Evolutionary conservation across 1,284 basidiomycete genomes (phyloP), one percentile per base, ranked within the genome.

Genomic region (Malassezia brasiliensis): DNA sequence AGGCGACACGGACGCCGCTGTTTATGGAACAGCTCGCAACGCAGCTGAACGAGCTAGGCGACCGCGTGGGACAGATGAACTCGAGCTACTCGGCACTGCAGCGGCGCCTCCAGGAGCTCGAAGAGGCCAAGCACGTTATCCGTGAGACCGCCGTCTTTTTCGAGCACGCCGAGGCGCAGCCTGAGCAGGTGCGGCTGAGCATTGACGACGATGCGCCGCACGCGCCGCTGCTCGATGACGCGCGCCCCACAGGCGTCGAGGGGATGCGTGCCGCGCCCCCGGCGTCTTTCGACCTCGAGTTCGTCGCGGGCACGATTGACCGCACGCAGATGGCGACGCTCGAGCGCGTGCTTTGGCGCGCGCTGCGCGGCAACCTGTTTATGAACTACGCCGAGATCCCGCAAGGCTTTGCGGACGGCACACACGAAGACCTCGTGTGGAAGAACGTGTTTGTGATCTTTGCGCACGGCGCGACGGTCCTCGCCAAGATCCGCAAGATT

Each of bases 391-490:
- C 76, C 62, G 91, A 98, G 77, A 98, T 99, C 68, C 82, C 83
- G 40, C 87, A 93, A 68, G 87, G 90, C 1, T 96, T 98, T 71
- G 81, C 90, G 56, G 87, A 96, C 71, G 85, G 90, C 14, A 80
- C 80, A 40, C 86, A 85, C 2, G 76, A 73, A 20, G 67, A 71
- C 50, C 66, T 71, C 20, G 64, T 73, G 20, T 65, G 60, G 59
- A 99, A 98, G 82, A 91, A 96, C 66, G 94, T 98, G 40, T 99
- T 99, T 79, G 94, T 99, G 79, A 96, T 99, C 76, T 99, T 99
- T 72, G 94, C 93, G 0, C 94, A 99, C 69, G 94, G 94, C 34
- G 84, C 89, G 47, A 85, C 87, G 39, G 81, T 98, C 19, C 83
- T 98, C 30, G 83, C 87, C 66, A 99, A 98, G 81, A 96, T 99